phyloP scores from a whole-genome alignment of 2,329 filamentous ascomycete species.

The Cryoendolithus antarcticus region DNA sequence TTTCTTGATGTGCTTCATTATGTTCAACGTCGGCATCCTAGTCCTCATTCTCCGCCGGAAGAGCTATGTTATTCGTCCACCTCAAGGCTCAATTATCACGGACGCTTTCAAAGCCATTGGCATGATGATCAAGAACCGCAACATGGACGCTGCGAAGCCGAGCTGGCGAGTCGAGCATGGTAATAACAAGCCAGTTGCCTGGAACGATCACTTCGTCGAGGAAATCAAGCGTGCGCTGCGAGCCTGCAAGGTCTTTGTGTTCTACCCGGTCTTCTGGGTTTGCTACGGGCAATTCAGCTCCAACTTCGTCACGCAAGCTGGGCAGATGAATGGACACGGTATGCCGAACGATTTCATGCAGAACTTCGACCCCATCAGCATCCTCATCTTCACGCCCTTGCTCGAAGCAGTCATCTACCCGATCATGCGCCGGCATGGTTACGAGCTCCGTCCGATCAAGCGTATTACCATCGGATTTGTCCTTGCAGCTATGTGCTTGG shows the following conservation, averaged over 20 bases:
- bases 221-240: slow-evolving; percentile 54
- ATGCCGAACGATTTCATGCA: slow-evolving; percentile 38
- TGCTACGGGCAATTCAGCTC: slow-evolving; percentile 28
- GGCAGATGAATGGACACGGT: slow-evolving; percentile 33
- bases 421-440: slow-evolving; percentile 27
- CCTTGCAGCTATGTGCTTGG: slow-evolving; percentile 40
- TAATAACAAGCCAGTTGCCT: slow-evolving; percentile 35
- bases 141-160: slow-evolving; percentile 53
- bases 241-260: slow-evolving; percentile 57
- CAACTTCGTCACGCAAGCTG: slow-evolving; percentile 37
- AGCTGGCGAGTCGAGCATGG: slow-evolving; percentile 46
- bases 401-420: slow-evolving; percentile 35
- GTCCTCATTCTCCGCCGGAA: slow-evolving; percentile 33
- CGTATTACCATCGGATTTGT: slow-evolving; percentile 42
- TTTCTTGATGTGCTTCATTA: slow-evolving; percentile 48
- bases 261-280: slow-evolving; percentile 35
- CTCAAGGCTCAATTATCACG: slow-evolving; percentile 52
- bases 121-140: slow-evolving; percentile 41
- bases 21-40: slow-evolving; percentile 50
- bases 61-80: slow-evolving; percentile 32
- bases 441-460: slow-evolving; percentile 38
- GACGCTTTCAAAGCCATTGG: slow-evolving; percentile 53
- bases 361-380: slow-evolving; percentile 35
- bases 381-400: slow-evolving; percentile 35
- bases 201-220: slow-evolving; percentile 60